phyloP scores from a whole-genome alignment of 768 basidiomycete genomes.

The Lactifluus rugatus region DNA sequence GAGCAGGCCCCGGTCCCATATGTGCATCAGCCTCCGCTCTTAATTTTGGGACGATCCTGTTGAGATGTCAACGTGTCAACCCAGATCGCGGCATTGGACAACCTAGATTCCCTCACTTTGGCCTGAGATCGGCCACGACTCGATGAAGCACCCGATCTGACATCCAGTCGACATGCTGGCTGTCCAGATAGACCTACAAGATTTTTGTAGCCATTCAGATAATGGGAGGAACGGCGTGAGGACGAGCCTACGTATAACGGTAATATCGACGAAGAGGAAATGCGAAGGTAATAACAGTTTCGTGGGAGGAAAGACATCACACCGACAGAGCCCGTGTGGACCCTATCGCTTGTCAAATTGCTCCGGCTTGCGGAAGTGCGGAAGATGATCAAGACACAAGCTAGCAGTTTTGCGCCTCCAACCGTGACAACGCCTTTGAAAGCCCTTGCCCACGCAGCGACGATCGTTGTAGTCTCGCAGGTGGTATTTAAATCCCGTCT shows the following conservation, averaged over 20 bases:
- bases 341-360: neutral
- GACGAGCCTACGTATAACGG: constrained; percentile 58
- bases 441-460: neutral
- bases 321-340: neutral
- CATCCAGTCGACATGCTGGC: constrained; percentile 87
- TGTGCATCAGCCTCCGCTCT: constrained; percentile 45
- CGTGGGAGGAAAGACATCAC: constrained; percentile 58
- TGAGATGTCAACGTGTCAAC: constrained; percentile 4
- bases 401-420: no score
- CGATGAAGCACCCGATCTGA: constrained; percentile 69
- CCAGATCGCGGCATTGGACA: neutral
- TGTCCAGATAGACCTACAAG: constrained; percentile 72
- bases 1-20: constrained; percentile 29
- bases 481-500: no score
- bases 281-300: constrained; percentile 76
- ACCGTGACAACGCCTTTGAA: neutral
- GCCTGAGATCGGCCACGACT: constrained; percentile 70
- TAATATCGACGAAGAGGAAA: constrained; percentile 62
- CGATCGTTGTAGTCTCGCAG: neutral
- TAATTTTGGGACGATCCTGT: constrained; percentile 61
- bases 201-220: neutral
- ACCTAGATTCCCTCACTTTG: constrained; percentile 38
- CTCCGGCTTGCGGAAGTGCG: neutral
- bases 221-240: neutral
- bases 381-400: neutral